Conservation (phyloP, 176 grass and related monocot genomes). For the Triticum monococcum region DNA sequence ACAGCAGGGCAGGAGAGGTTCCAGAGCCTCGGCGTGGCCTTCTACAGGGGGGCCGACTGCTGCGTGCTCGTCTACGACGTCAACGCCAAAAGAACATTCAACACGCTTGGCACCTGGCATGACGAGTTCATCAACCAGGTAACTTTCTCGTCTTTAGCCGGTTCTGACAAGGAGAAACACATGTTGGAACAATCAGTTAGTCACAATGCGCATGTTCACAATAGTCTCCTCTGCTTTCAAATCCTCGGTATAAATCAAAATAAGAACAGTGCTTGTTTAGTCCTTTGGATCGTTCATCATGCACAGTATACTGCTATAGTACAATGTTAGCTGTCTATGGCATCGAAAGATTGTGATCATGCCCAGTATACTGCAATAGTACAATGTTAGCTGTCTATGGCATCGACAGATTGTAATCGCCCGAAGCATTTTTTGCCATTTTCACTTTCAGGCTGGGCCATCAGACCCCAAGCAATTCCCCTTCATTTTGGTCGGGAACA, state of each 20-base stretch:
- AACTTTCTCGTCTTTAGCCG: not conserved
- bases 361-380: not conserved
- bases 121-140: constrained; percentile 98
- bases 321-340: not conserved
- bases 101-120: constrained; percentile 77
- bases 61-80: constrained; percentile 96
- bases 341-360: not conserved
- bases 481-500: constrained; percentile 92
- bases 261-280: not conserved
- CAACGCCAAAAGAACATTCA: constrained; percentile 74
- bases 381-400: not conserved
- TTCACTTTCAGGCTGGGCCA: constrained; percentile 50
- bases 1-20: constrained; percentile 99
- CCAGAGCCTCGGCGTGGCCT: constrained; percentile 94
- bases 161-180: not conserved
- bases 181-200: not conserved
- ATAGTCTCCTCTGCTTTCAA: not conserved
- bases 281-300: not conserved
- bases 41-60: constrained; percentile 95
- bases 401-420: constrained; percentile 13
- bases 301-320: not conserved
- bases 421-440: not conserved
- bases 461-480: constrained; percentile 76
- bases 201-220: not conserved
- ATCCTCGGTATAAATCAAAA: not conserved